These are phyloP conservation scores for Aspergillus arachidicola DNA, from an alignment of 2,329 filamentous ascomycete genomes.

Conservation along the genomic window DNA sequence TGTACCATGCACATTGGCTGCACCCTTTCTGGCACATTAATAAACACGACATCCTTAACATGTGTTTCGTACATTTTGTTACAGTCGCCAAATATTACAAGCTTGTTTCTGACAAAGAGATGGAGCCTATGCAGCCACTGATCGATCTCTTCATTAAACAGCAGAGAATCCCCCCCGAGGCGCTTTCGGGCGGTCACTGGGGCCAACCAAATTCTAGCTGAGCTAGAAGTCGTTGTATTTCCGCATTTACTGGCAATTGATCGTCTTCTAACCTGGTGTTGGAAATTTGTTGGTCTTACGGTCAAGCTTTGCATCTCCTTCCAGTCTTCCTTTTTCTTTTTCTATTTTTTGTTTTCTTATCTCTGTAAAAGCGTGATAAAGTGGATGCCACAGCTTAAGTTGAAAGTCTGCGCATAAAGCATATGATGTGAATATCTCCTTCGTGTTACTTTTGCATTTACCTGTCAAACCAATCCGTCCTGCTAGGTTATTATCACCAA, in stretches of 20 bases:
- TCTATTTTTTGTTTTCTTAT: slow-evolving; percentile 15
- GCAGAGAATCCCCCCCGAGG: slow-evolving; percentile 78
- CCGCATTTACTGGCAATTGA: slow-evolving; percentile 22
- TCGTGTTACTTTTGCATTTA: slow-evolving; percentile 16
- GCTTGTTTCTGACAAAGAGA: slow-evolving; percentile 83
- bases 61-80: slow-evolving; percentile 83
- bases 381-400: slow-evolving; percentile 17
- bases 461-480: background rate
- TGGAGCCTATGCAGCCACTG: slow-evolving; percentile 93
- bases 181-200: slow-evolving; percentile 47
- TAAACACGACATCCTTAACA: slow-evolving; percentile 72
- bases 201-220: slow-evolving; percentile 39
- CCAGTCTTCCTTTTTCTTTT: slow-evolving; percentile 16
- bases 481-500: slow-evolving; percentile 1
- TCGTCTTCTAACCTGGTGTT: slow-evolving; percentile 39
- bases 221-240: slow-evolving; percentile 19
- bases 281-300: slow-evolving; percentile 25
- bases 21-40: slow-evolving; percentile 84
- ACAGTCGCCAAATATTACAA: slow-evolving; percentile 78
- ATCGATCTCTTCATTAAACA: slow-evolving; percentile 91
- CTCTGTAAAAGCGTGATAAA: slow-evolving; percentile 3
- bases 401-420: slow-evolving; percentile 38
- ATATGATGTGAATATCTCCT: slow-evolving; percentile 36
- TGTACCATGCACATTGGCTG: slow-evolving; percentile 94
- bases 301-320: background rate